A percentile compares a stretch with the other conserved stretches of the same genome.
Evolutionary conservation across 192 early-diverging fungal species (phyloP).

Genomic region (Oehlia diaphana): DNA sequence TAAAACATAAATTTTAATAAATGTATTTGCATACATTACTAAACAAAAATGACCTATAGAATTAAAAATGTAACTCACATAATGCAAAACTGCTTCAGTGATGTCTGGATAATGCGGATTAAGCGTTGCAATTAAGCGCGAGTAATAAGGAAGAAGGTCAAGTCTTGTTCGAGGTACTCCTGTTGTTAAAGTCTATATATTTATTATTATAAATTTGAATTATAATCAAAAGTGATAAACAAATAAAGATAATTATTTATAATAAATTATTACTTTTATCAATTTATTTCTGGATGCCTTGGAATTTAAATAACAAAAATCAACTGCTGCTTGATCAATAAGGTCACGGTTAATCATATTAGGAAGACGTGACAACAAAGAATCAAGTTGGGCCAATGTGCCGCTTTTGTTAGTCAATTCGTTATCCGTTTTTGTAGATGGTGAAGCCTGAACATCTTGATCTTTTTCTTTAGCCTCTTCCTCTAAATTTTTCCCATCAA

Average conservation of each 20-base stretch:
- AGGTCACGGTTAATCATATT: conserved; percentile 76
- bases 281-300: conserved; percentile 76
- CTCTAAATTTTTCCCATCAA: conserved; percentile 23
- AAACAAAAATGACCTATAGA: neutral
- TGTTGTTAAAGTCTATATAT: conserved; percentile 56
- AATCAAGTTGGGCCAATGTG: conserved; percentile 55
- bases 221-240: neutral
- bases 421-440: conserved; percentile 22
- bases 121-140: conserved; percentile 85
- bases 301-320: conserved; percentile 91
- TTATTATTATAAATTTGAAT: neutral
- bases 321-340: conserved; percentile 87
- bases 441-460: conserved; percentile 15
- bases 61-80: conserved; percentile 40
- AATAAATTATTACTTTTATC: conserved; percentile 48
- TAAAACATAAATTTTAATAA: conserved; percentile 33
- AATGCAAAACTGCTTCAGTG: conserved; percentile 64
- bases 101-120: conserved; percentile 88
- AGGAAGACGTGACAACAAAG: conserved; percentile 73
- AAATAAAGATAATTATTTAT: neutral
- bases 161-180: conserved; percentile 78
- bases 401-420: conserved; percentile 33
- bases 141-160: conserved; percentile 89
- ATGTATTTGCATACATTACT: neutral
- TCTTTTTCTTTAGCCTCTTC: neutral